Base-by-base conservation (phyloP, 2,329 filamentous ascomycete genomes). In the Trichoderma cornu-damae region DNA sequence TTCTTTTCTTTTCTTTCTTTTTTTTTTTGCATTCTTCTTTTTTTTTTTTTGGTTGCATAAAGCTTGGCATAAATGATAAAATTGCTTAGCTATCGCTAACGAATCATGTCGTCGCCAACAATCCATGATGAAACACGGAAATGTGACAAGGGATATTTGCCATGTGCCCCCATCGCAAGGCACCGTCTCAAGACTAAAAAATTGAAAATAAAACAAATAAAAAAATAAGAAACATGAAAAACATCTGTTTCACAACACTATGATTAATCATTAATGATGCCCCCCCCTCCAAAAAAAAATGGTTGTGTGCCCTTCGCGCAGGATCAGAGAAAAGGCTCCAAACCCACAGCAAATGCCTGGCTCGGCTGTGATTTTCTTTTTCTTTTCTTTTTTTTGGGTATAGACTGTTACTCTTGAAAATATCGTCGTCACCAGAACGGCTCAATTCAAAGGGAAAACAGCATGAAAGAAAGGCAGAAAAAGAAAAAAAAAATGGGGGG, bases 101-200 rank as follows among this genome's bases (percentile, higher is more conserved):
- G 52, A 55, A 55, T 55, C 52, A 55, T 55, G 40, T 47, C 52
- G 20, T 55, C 16, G 52, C 52, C 52, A 55, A n/a, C 52, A n/a
- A 28, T 43, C 42, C 40, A 38, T 30, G 24, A 37, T 55, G 52
- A 55, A 55, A 55, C 52, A 30, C 42, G 52, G 43, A 16, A 22
- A 37, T 37, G 42, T 38, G 52, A 55, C 40, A 55, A 26, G 52
- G 52, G 42, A 35, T 12, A 38, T 32, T 30, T 46, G 42, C 42
- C 42, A 55, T 55, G 52, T 55, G 34, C 42, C 42, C n/a, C 32
- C 52, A 55, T 54, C 28, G 46, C 38, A 55, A 55, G 42, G 51
- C 51, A 47, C 34, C 40, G 16, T 46, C 40, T 32, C 40, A 55
- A 55, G 52, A 32, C n/a, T n/a, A n/a, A n/a, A 16, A 47, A 55